phyloP scores from a whole-genome alignment of 768 basidiomycete species.

The Boletus fagicola region DNA sequence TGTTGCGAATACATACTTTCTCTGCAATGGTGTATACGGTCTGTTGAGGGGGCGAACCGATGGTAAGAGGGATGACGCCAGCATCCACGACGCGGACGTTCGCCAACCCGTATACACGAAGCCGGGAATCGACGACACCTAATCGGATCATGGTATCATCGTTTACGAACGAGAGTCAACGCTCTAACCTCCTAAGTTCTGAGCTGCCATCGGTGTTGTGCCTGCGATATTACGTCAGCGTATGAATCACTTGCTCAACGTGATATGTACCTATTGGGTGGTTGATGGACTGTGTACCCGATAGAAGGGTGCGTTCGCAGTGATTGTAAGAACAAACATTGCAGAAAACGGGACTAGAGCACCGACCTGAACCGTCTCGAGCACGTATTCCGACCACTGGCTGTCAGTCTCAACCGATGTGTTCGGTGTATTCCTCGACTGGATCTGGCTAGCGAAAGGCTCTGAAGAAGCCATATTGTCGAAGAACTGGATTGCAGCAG shows the following conservation, averaged over 20 bases:
- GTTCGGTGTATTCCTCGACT: constrained; percentile 1
- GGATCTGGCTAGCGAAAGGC: not conserved
- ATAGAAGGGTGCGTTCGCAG: not conserved
- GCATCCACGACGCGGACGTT: not conserved
- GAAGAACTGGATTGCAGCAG: not conserved
- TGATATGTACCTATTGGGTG: not conserved
- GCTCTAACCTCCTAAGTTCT: not conserved
- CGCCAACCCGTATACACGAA: not conserved
- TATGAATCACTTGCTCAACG: not conserved
- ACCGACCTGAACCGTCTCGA: not conserved
- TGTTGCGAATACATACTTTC: not conserved
- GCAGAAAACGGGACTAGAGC: not conserved
- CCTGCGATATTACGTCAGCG: not conserved
- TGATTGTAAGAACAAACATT: not conserved
- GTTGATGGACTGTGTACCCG: not conserved
- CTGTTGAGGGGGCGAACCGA: not conserved
- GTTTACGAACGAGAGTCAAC: not conserved
- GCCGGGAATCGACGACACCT: not conserved
- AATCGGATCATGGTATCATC: not conserved
- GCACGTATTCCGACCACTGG: not conserved
- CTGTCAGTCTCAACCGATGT: not conserved
- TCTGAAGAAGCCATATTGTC: not conserved
- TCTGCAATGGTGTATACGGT: not conserved
- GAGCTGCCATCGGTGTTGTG: constrained; percentile 2
- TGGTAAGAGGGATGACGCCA: not conserved